Conservation (phyloP, 495 filamentous ascomycete genomes). For the Aspergillus heteromorphus region DNA sequence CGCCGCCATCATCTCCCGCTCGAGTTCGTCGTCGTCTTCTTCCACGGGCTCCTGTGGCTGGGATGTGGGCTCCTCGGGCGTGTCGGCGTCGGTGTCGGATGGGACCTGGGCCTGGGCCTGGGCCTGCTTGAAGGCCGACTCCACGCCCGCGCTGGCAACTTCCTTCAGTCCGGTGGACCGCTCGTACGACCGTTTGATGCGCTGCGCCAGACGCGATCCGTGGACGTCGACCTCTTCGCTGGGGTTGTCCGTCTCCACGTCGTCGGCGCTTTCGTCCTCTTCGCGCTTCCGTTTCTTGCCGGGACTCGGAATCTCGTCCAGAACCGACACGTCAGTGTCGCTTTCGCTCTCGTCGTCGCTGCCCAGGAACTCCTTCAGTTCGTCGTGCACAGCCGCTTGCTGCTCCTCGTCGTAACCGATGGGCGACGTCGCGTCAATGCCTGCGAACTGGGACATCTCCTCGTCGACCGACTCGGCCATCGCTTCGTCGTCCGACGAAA, state of each 20-base stretch:
- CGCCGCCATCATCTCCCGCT: slow-evolving; percentile 62
- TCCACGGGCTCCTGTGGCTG: slow-evolving; percentile 27
- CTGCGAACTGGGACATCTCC: slow-evolving; percentile 26
- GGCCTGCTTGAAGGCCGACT: slow-evolving; percentile 42
- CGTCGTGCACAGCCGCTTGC: slow-evolving; percentile 55
- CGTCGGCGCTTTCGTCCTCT: slow-evolving; percentile 25
- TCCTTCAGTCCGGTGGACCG: slow-evolving; percentile 41
- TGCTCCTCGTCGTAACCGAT: slow-evolving; percentile 45
- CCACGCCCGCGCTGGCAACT: slow-evolving; percentile 41
- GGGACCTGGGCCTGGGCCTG: no score
- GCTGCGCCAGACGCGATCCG: slow-evolving; percentile 40
- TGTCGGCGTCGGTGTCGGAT: slow-evolving; percentile 46
- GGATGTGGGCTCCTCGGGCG: slow-evolving; percentile 17
- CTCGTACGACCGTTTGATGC: slow-evolving; percentile 47
- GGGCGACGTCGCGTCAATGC: slow-evolving; percentile 27
- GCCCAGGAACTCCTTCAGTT: slow-evolving; percentile 72
- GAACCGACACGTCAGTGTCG: slow-evolving; percentile 33
- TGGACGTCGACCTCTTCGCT: slow-evolving; percentile 29
- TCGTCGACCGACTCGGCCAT: slow-evolving; percentile 38
- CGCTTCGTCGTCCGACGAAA: slow-evolving; percentile 40
- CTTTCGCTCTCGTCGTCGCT: slow-evolving; percentile 57
- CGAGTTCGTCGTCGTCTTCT: slow-evolving; percentile 58
- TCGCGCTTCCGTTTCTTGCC: slow-evolving; percentile 41
- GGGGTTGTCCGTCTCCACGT: slow-evolving; percentile 25
- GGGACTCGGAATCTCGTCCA: slow-evolving; percentile 21